Percentiles rank a stretch among this genome's conserved stretches.
Evolutionary conservation across 331 rosid species (phyloP).

Genomic region (Malus hybrid): DNA sequence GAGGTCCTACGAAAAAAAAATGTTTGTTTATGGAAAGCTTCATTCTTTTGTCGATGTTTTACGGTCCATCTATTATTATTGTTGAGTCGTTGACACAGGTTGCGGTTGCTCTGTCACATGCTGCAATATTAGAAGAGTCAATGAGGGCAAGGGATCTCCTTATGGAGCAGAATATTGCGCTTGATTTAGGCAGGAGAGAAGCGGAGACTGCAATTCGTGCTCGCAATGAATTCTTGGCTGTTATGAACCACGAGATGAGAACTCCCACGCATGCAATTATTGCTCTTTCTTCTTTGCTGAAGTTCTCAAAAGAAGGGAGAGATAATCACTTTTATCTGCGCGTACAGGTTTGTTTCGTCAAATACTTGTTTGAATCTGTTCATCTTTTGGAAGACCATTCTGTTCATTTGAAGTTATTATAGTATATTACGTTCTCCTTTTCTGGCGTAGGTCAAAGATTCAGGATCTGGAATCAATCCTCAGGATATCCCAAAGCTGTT

Average conservation of each 20-base stretch:
- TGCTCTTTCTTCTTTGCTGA: slow-evolving; percentile 88
- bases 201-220: slow-evolving; percentile 99
- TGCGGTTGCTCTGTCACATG: slow-evolving; percentile 99
- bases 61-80: not conserved
- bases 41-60: not conserved
- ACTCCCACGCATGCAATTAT: slow-evolving; percentile 98
- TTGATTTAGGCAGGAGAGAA: slow-evolving; percentile 94
- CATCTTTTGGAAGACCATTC: slow-evolving; percentile 5
- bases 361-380: slow-evolving; percentile 10
- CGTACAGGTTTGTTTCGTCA: slow-evolving; percentile 71
- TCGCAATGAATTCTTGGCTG: slow-evolving; percentile 97
- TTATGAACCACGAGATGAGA: slow-evolving; percentile 97
- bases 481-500: slow-evolving; percentile 81
- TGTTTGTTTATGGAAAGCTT: not conserved
- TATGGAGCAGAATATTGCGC: slow-evolving; percentile 88
- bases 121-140: slow-evolving; percentile 86
- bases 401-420: not conserved
- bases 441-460: slow-evolving; percentile 65
- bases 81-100: slow-evolving; percentile 39
- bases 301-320: too few species aligned
- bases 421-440: not conserved
- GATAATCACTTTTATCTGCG: too few species aligned
- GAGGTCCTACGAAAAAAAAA: not conserved
- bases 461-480: slow-evolving; percentile 77
- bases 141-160: slow-evolving; percentile 96